Evolutionary conservation across 2,329 filamentous ascomycete genomes (phyloP).

Genomic region (Cladosporium cucumerinum): DNA sequence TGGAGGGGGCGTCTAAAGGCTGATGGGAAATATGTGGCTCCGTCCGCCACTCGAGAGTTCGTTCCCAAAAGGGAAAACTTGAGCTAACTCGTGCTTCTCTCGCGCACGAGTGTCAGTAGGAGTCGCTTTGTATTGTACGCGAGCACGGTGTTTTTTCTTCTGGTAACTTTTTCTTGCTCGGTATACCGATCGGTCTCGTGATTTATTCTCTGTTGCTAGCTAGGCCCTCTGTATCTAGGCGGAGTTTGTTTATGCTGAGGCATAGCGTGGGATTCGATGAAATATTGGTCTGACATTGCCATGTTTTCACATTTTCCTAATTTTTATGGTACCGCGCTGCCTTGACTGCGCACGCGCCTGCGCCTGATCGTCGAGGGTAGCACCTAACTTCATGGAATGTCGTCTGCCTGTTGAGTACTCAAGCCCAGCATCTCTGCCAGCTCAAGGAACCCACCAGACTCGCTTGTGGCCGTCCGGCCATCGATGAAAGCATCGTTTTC

Average conservation of each 20-base stretch:
- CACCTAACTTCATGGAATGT: not conserved
- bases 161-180: not conserved
- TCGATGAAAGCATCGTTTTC: slow-evolving; percentile 40
- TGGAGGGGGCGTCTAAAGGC: slow-evolving; percentile 12
- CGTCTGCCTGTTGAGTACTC: not conserved
- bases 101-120: slow-evolving; percentile 12
- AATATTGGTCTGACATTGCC: not conserved
- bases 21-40: slow-evolving; percentile 3
- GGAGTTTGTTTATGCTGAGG: not conserved
- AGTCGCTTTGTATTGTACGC: slow-evolving; percentile 13
- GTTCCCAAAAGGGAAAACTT: not conserved
- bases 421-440: not conserved
- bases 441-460: slow-evolving; percentile 5
- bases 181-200: not conserved
- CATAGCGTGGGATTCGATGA: slow-evolving; percentile 7
- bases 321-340: not conserved
- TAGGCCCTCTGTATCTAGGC: slow-evolving; percentile 8
- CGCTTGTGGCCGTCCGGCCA: not conserved
- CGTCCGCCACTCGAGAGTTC: not conserved
- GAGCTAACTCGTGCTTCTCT: slow-evolving; percentile 5
- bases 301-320: not conserved
- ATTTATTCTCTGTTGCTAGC: slow-evolving; percentile 2
- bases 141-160: slow-evolving; percentile 11
- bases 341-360: not conserved
- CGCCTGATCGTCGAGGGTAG: not conserved